Base-by-base conservation (phyloP, 2,329 filamentous ascomycete genomes). In the Cercospora sesami region DNA sequence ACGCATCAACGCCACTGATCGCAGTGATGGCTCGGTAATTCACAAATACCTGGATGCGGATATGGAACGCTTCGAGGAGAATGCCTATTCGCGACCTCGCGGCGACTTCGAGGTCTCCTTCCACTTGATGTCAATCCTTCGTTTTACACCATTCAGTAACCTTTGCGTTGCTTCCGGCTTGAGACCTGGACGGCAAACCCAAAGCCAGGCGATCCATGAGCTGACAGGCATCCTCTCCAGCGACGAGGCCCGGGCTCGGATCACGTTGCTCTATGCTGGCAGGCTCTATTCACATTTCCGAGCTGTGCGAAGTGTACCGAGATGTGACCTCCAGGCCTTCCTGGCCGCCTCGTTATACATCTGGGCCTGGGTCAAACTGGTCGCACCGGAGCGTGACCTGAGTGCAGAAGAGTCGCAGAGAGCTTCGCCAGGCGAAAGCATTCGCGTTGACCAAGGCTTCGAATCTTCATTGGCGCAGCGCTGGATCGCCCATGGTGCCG, bases 41-140 rank as follows among this genome's bases (percentile, higher is more conserved):
- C 57, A 59, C 57, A 65, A 65, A 39, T 60, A 55, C 26, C 39
- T 65, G 3, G 63, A 65, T 53, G 63, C 55, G 14, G 63, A 65
- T 26, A 65, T 65, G 63, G 63, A 53, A 33, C 30, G 63, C 36
- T 59, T 65, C 33, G 63, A 65, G 18, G 21, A 65, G 26, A 55
- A 65, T 26, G 39, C 42, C 14, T 28, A 60, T 26, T 23, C 42
- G 16, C 60, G 45, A 16, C 60, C 60, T 2, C 60, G 60, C 30
- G 60, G 60, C 26, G 39, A 63, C 18, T 63, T 51, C 10, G 60
- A 51, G 42, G 45, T 63, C 21, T 53, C 39, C 23, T 63, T 63
- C 60, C 23, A 51, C 42, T 9, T 63, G 42, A 51, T 63, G 39
- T 63, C 60, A 21, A 63, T 63, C 60, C 21, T 63, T 51, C 60